Percentiles rank a stretch among this genome's conserved stretches.
phyloP scores from a whole-genome alignment of 768 basidiomycete species.

The Podaxis carcinomalis region DNA sequence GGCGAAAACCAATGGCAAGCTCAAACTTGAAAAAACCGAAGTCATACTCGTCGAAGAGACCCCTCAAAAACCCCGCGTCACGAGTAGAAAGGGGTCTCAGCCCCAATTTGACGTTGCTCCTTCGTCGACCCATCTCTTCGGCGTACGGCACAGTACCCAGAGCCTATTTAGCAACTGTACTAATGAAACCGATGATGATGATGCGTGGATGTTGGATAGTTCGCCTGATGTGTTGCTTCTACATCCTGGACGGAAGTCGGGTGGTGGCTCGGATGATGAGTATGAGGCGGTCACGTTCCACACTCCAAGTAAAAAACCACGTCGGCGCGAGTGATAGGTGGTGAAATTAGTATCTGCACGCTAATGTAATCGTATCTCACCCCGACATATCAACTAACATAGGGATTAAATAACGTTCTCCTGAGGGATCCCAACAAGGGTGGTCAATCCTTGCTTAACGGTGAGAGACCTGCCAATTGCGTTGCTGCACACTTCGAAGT shows the following conservation, averaged over 20 bases:
- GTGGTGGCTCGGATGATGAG: slow-evolving; percentile 9
- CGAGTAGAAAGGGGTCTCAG: slow-evolving; percentile 18
- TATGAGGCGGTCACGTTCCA: slow-evolving; percentile 10
- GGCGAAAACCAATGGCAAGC: not conserved
- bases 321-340: not conserved
- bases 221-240: slow-evolving; percentile 16
- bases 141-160: not conserved
- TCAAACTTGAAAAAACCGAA: not conserved
- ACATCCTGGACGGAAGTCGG: slow-evolving; percentile 4
- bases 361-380: not conserved
- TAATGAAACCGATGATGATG: slow-evolving; percentile 14
- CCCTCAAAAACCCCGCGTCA: slow-evolving; percentile 19
- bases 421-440: not conserved
- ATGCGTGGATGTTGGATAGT: slow-evolving; percentile 16
- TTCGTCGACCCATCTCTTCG: slow-evolving; percentile 6
- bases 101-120: not conserved
- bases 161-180: slow-evolving; percentile 2
- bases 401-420: not conserved
- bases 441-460: not conserved
- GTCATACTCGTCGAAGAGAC: slow-evolving; percentile 15
- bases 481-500: not conserved
- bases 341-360: not conserved
- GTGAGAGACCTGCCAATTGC: not conserved
- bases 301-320: slow-evolving; percentile 8
- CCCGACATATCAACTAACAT: not conserved